phyloP scores from a whole-genome alignment of 257 asterid species.

The Penstemon eatonii region DNA sequence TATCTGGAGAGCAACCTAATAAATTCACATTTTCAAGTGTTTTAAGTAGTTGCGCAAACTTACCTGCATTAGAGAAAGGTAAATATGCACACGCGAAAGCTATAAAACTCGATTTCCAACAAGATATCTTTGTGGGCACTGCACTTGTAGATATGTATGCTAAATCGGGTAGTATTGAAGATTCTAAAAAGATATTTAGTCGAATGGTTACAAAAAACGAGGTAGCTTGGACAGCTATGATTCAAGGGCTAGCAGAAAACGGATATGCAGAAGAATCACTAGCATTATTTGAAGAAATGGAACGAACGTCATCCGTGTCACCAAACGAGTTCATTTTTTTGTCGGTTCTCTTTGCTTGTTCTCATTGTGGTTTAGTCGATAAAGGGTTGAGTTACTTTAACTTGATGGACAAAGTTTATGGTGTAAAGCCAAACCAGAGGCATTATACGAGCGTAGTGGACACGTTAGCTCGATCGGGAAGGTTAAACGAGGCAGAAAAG shows the following conservation, averaged over 20 bases:
- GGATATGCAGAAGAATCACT: conserved; percentile 71
- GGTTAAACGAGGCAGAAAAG: conserved; percentile 62
- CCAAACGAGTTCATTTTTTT: conserved; percentile 63
- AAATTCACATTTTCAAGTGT: conserved; percentile 76
- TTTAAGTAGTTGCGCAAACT: conserved; percentile 66
- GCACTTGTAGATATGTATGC: conserved; percentile 81
- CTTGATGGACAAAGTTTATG: conserved; percentile 64
- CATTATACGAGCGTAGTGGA: conserved; percentile 69
- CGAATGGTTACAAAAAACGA: conserved; percentile 54
- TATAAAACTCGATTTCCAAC: conserved; percentile 58
- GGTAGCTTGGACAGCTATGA: conserved; percentile 81
- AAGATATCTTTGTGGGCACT: conserved; percentile 63
- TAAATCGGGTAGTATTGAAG: conserved; percentile 63
- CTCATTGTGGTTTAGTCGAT: conserved; percentile 76
- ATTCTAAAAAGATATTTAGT: conserved; percentile 48
- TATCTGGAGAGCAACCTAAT: conserved; percentile 59
- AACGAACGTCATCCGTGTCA: conserved; percentile 28
- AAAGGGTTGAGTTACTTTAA: conserved; percentile 64
- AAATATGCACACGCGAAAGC: conserved; percentile 56
- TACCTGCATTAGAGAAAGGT: conserved; percentile 67
- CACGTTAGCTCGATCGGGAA: conserved; percentile 80
- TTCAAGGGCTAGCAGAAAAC: conserved; percentile 82
- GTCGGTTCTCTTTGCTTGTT: conserved; percentile 72
- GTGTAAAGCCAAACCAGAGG: conserved; percentile 48
- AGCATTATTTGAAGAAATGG: conserved; percentile 56